Percentiles rank a stretch among this genome's conserved stretches.
Evolutionary conservation across 2,329 filamentous ascomycete genomes (phyloP).

Genomic region (Colletotrichum cuscutae): DNA sequence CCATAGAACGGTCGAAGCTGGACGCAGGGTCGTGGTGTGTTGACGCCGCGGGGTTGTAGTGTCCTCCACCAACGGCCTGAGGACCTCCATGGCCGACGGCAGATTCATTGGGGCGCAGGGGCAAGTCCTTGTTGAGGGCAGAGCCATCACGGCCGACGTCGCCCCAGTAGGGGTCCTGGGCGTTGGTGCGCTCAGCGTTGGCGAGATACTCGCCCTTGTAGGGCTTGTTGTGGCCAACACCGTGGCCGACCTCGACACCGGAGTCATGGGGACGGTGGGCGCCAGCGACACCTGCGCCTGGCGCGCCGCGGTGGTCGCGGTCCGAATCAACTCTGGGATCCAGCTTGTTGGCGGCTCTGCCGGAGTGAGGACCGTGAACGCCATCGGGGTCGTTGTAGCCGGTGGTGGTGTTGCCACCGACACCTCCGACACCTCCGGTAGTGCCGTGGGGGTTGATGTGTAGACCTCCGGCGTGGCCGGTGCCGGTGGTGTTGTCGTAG

Average conservation of each 20-base stretch:
- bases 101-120: constrained; percentile 27
- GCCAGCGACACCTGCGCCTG: constrained; percentile 8
- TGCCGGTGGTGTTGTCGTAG: not conserved
- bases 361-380: constrained; percentile 17
- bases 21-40: constrained; percentile 30
- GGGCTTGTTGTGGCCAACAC: constrained; percentile 1
- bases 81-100: not conserved
- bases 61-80: constrained; percentile 16
- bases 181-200: constrained; percentile 1
- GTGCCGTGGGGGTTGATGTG: constrained; percentile 40
- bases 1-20: constrained; percentile 22
- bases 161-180: constrained; percentile 30
- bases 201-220: not conserved
- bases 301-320: constrained; percentile 34
- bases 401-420: constrained; percentile 24
- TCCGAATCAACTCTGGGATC: constrained; percentile 32
- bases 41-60: constrained; percentile 16
- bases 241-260: constrained; percentile 23
- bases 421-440: constrained; percentile 44
- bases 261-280: constrained; percentile 25
- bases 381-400: constrained; percentile 22
- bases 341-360: constrained; percentile 2
- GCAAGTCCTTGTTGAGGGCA: constrained; percentile 27
- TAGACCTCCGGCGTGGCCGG: constrained; percentile 38
- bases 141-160: constrained; percentile 18